phyloP scores from a whole-genome alignment of 306 rosid species.

The Lotus japonicus region DNA sequence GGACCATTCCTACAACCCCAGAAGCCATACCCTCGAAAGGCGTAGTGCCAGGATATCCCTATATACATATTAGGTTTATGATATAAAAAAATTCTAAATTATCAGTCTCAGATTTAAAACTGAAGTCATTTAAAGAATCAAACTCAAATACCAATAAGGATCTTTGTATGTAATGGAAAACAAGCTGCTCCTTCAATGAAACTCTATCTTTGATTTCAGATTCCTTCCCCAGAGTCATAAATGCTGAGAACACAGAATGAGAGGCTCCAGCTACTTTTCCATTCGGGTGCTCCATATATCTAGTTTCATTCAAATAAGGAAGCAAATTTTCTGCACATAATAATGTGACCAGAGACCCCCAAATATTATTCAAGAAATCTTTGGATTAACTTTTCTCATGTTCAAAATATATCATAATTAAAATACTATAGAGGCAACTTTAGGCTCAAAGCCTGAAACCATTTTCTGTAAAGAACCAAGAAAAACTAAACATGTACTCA shows the following conservation, averaged over 20 bases:
- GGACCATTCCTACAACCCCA: constrained; percentile 72
- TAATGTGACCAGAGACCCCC: background rate
- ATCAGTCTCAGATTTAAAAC: constrained; percentile 8
- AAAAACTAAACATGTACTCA: background rate
- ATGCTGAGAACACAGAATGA: constrained; percentile 68
- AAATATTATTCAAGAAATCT: constrained; percentile 7
- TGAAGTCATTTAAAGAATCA: background rate
- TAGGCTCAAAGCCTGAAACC: background rate
- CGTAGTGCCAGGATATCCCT: constrained; percentile 85
- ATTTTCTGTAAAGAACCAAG: background rate
- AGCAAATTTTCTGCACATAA: constrained; percentile 4
- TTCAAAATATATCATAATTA: background rate
- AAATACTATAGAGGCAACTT: background rate
- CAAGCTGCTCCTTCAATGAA: constrained; percentile 84
- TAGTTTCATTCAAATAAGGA: constrained; percentile 47
- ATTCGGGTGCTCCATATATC: constrained; percentile 84
- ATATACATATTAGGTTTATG: constrained; percentile 21
- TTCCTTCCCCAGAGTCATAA: constrained; percentile 65
- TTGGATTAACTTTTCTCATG: background rate
- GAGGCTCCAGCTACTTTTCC: constrained; percentile 80
- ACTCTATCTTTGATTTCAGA: constrained; percentile 36
- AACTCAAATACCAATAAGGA: constrained; percentile 55
- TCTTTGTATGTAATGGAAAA: constrained; percentile 71
- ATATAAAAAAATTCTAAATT: background rate
- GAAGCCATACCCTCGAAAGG: constrained; percentile 97